phyloP scores from a whole-genome alignment of 208 protist genomes.

The Leishmania tarentolae region DNA sequence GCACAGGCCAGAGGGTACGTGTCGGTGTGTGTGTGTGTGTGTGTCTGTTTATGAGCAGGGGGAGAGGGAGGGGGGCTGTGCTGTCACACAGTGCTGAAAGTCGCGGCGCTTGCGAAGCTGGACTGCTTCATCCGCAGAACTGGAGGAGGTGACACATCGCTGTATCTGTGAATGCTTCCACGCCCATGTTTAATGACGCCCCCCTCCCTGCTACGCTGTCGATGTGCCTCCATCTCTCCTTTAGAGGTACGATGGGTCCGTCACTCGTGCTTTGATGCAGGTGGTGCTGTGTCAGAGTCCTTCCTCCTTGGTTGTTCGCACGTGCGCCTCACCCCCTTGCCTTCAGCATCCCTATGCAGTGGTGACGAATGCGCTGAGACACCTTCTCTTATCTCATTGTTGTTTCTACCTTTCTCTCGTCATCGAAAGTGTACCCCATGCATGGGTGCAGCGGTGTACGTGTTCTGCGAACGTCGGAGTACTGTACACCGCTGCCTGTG shows the following conservation, averaged over 20 bases:
- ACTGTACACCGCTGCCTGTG: background rate
- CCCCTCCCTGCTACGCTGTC: background rate
- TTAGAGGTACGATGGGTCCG: background rate
- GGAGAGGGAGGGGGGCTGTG: background rate
- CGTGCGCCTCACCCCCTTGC: background rate
- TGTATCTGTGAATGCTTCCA: background rate
- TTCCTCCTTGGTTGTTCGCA: background rate
- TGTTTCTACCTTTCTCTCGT: background rate
- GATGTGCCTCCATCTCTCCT: background rate
- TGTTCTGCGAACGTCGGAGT: background rate
- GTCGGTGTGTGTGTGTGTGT: background rate
- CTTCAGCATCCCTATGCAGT: background rate
- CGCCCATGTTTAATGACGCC: background rate
- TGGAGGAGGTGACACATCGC: background rate
- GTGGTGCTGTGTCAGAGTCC: background rate
- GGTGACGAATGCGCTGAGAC: background rate
- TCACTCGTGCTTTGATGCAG: background rate
- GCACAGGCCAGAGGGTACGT: background rate
- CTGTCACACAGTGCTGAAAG: background rate
- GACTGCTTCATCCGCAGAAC: background rate
- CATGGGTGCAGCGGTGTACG: background rate
- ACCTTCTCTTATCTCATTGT: background rate
- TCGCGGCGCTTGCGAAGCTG: background rate
- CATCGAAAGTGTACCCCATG: background rate
- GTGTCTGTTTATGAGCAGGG: background rate